These are phyloP conservation scores for Lentinula edodes DNA, from an alignment of 768 basidiomycete species.

Conservation along the genomic window DNA sequence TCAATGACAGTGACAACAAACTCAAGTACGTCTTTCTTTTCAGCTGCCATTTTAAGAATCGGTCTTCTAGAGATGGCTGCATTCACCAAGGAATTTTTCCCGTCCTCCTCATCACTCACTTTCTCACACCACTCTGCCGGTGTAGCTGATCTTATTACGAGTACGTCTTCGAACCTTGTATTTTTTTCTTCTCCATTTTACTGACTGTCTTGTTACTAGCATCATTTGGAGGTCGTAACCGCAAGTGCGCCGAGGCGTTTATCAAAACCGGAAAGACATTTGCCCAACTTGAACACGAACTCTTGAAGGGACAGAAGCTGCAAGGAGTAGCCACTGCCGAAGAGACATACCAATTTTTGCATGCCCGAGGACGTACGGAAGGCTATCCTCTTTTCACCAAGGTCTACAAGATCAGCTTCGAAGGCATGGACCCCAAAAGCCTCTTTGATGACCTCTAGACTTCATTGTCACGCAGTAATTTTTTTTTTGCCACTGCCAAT, in stretches of 20 bases:
- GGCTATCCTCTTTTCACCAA: conserved; percentile 11
- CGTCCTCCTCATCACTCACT: conserved; percentile 9
- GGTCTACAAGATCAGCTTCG: conserved; percentile 12
- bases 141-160: conserved; percentile 12
- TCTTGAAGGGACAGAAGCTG: conserved; percentile 12
- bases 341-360: conserved; percentile 10
- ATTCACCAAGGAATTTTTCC: conserved; percentile 12
- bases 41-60: conserved; percentile 9
- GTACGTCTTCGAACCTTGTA: not conserved
- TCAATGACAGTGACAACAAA: too few species aligned
- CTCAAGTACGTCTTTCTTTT: not conserved
- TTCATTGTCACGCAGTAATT: not conserved
- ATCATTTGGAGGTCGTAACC: conserved; percentile 11
- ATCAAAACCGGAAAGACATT: conserved; percentile 11
- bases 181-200: not conserved
- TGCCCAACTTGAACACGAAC: conserved; percentile 9
- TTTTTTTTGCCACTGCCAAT: not conserved
- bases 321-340: conserved; percentile 9
- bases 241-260: conserved; percentile 12
- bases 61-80: conserved; percentile 11
- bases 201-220: not conserved
- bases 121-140: conserved; percentile 12
- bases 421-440: conserved; percentile 9
- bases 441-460: conserved; percentile 11
- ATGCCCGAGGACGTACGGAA: conserved; percentile 8